Conservation (phyloP, 2,329 filamentous ascomycete species). For the Aspergillus costaricaensis region DNA sequence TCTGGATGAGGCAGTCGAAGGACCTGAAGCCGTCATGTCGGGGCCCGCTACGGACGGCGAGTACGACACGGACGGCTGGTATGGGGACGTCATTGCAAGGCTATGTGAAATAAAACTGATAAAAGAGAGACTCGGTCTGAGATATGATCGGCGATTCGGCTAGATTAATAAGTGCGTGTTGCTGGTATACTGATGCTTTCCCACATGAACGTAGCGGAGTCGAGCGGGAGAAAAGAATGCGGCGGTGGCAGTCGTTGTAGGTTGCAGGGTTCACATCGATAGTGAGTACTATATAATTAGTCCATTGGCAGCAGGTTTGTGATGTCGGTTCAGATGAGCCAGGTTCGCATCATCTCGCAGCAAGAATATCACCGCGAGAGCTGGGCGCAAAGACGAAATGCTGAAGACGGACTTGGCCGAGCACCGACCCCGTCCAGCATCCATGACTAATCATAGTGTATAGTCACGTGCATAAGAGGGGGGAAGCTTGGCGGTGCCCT, state of each 20-base stretch:
- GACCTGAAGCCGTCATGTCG: conserved; percentile 21
- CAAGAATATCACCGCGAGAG: conserved; percentile 1
- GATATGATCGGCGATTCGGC: not conserved
- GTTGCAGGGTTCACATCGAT: not conserved
- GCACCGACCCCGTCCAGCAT: not conserved
- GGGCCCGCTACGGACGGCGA: conserved; percentile 28
- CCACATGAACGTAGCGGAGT: not conserved
- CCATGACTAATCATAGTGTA: not conserved
- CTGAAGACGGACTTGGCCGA: not conserved
- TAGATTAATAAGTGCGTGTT: not conserved
- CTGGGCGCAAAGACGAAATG: not conserved
- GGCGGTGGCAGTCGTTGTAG: conserved; percentile 1
- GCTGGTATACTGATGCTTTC: not conserved
- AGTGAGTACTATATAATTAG: not conserved
- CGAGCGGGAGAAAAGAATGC: conserved; percentile 9
- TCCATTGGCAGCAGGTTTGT: not conserved
- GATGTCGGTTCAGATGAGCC: not conserved
- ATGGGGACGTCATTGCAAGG: conserved; percentile 32
- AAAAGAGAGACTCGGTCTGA: not conserved
- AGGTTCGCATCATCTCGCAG: conserved; percentile 1
- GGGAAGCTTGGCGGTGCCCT: conserved; percentile 2
- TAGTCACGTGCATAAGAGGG: not conserved
- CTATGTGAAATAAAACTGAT: not conserved
- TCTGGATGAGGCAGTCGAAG: conserved; percentile 22
- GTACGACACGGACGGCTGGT: conserved; percentile 31